A percentile compares a stretch with the other conserved stretches of the same genome.
Conservation (phyloP, 441 rosid genomes). For the Corymbia citriodora region DNA sequence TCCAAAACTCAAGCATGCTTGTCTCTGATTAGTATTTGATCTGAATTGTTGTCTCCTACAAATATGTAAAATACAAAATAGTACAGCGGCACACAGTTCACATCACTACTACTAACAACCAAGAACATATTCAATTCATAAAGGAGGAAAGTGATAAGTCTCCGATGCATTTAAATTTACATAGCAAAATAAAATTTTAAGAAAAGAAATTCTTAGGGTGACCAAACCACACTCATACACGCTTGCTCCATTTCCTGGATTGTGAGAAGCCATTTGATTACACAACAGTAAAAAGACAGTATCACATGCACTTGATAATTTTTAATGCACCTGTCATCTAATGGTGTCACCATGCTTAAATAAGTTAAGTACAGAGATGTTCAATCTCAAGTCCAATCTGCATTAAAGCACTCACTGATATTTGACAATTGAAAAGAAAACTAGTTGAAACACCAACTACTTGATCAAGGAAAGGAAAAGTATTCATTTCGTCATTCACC, state of each 20-base stretch:
- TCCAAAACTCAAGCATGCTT: background rate
- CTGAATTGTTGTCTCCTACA: background rate
- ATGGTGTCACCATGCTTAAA: background rate
- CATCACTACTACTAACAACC: background rate
- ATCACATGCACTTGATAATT: background rate
- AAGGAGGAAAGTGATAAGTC: background rate
- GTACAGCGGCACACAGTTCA: background rate
- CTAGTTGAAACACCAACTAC: too few relatives aligned
- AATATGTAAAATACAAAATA: background rate
- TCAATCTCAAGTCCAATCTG: background rate
- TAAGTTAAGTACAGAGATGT: background rate
- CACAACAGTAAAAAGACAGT: background rate
- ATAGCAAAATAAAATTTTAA: background rate
- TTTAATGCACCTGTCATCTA: background rate
- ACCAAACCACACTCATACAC: background rate
- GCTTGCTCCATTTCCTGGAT: background rate
- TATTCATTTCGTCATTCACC: background rate
- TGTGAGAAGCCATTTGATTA: background rate
- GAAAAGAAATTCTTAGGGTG: background rate
- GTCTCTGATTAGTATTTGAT: too few relatives aligned
- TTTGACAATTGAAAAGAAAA: background rate
- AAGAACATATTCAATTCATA: background rate
- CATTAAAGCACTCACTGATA: background rate
- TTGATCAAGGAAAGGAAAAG: background rate
- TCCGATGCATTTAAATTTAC: background rate